Percentiles rank a stretch among this genome's conserved stretches.
phyloP scores from a whole-genome alignment of 2,329 filamentous ascomycete species.

The Huntiella savannae region DNA sequence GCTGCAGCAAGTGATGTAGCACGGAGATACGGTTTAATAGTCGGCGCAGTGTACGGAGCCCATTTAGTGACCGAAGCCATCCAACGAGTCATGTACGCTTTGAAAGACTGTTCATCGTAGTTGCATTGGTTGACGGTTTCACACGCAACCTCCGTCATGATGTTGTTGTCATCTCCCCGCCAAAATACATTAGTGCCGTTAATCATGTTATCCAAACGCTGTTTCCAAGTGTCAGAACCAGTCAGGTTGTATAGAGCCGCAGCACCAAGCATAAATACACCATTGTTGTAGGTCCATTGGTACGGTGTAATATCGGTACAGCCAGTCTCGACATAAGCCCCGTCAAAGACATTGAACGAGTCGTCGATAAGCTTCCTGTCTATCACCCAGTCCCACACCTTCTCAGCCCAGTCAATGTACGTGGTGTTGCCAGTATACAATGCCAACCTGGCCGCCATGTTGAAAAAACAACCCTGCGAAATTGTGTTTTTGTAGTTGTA shows the following conservation, averaged over 20 bases:
- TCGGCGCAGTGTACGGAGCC: constrained; percentile 37
- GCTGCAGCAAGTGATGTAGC: constrained; percentile 39
- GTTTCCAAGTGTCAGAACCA: constrained; percentile 32
- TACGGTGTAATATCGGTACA: constrained; percentile 39
- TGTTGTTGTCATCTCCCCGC: constrained; percentile 26
- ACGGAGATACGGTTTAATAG: constrained; percentile 32
- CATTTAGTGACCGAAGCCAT: constrained; percentile 42
- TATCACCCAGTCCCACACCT: constrained; percentile 50
- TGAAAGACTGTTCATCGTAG: constrained; percentile 43
- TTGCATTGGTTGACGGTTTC: constrained; percentile 43
- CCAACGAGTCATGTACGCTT: constrained; percentile 43
- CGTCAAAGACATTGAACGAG: constrained; percentile 43
- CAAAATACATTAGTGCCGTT: constrained; percentile 36
- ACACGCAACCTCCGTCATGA: constrained; percentile 49
- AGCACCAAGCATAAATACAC: constrained; percentile 44
- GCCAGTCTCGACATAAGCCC: constrained; percentile 34
- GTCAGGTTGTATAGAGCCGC: constrained; percentile 52
- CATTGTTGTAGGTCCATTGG: constrained; percentile 53
- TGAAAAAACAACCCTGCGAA: constrained; percentile 43
- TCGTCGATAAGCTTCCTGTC: constrained; percentile 37
- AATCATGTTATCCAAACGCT: constrained; percentile 37
- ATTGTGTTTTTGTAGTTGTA: constrained; percentile 60
- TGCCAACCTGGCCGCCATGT: constrained; percentile 46
- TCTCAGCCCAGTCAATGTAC: constrained; percentile 61
- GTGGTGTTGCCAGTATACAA: constrained; percentile 60